A percentile compares a stretch with the other conserved stretches of the same genome.
Evolutionary conservation across 352 stramenopile species (phyloP).

Genomic region (Pythium aristosporum): DNA sequence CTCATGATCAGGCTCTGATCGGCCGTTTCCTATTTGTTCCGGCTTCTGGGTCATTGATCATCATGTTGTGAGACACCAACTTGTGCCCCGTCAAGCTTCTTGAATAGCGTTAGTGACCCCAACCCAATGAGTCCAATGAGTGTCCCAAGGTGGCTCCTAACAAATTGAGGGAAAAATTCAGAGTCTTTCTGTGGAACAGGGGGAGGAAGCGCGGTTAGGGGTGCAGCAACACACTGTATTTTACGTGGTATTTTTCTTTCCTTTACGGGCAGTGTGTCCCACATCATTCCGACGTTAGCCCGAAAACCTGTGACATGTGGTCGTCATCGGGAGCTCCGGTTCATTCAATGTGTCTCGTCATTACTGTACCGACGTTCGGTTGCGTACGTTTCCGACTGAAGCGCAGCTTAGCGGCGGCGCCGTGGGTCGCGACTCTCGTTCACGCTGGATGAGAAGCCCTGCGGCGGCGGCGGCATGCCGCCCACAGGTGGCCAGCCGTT

Average conservation of each 20-base stretch:
- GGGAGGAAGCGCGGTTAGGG: conserved; percentile 17
- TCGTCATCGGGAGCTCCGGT: background rate
- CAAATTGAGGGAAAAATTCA: too few species aligned
- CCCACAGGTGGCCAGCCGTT: conserved; percentile 10
- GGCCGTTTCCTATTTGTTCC: too few species aligned
- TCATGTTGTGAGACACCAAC: too few species aligned
- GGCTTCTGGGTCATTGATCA: too few species aligned
- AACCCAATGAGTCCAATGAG: too few species aligned
- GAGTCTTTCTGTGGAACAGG: too few species aligned
- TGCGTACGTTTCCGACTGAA: too few species aligned
- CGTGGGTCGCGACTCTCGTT: conserved; percentile 34
- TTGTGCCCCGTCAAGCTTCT: too few species aligned
- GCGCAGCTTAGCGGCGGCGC: conserved; percentile 18
- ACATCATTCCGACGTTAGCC: background rate
- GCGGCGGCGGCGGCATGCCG: conserved; percentile 12
- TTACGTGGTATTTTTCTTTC: conserved; percentile 5
- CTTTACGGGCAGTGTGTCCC: background rate
- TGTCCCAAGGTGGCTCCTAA: background rate
- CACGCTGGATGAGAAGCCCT: conserved; percentile 22
- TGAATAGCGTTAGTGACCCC: too few species aligned
- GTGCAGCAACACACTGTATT: conserved; percentile 4
- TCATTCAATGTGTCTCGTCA: background rate
- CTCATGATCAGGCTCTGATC: background rate
- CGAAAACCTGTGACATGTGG: conserved; percentile 15
- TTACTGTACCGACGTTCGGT: background rate